Evolutionary conservation across 2,329 filamentous ascomycete species (phyloP), one percentile per base, ranked within the genome.

Genomic region (Arthrinium phaeospermum): DNA sequence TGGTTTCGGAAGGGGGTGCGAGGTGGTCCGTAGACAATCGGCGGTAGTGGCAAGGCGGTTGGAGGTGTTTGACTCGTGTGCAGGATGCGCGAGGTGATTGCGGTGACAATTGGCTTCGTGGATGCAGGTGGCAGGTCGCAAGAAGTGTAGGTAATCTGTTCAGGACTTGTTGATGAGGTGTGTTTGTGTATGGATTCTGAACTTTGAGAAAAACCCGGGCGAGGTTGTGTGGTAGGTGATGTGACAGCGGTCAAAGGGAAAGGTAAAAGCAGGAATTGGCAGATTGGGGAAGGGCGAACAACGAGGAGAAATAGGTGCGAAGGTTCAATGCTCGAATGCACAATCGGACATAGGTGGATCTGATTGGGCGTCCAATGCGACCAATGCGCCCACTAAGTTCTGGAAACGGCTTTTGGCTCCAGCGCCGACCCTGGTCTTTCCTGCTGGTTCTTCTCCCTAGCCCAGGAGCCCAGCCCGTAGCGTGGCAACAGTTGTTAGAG

Each of bases 371-470:
- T 19, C 30, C 30, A 61, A 22, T 7, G 53, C 53, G 53, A 61
- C 30, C 53, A 61, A 37, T 22, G 53, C 53, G 53, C 30, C 53
- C 27, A n/a, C 44, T 68, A 46, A 49, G 14, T 68, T 68, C 67
- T 68, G 67, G 67, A 68, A 68, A 68, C 67, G 67, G 67, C 67
- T 13, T 68, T 68, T 68, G 67, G 34, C 67, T 68, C 41, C 34
- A 64, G 57, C 57, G 19, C 30, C 30, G 37, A 37, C 53, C 19
- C 4, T 30, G 27, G 13, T 34, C 51, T 57, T 30, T 30, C 27
- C 27, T 30, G 27, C 27, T 30, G 27, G 27, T 30, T 30, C 14
- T 57, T 16, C 27, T 57, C 16, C 27, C 19, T 61, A 61, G 53
- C 53, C 53, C 27, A 61, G 53, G 27, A 61, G 53, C 53, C 53